Conservation (phyloP, 441 rosid genomes). For the Erysimum pusillum region DNA sequence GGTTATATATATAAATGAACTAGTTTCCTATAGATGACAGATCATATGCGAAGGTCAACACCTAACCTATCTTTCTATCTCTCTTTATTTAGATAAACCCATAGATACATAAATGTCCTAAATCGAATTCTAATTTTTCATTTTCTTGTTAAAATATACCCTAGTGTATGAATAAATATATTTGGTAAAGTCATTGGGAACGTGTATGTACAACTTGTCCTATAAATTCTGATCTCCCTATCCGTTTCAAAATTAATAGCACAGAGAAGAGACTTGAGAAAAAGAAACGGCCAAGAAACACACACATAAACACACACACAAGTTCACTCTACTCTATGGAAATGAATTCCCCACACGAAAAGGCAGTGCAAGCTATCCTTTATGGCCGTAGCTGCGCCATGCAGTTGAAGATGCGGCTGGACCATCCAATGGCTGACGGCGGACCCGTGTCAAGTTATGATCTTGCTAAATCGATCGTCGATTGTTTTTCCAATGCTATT, state of each 20-base stretch:
- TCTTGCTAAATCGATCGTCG: slow-evolving; percentile 36
- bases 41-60: slow-evolving; percentile 39
- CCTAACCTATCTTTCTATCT: slow-evolving; percentile 18
- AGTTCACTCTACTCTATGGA: slow-evolving; percentile 20
- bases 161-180: slow-evolving; percentile 15
- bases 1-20: background rate
- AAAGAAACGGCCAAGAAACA: background rate
- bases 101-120: slow-evolving; percentile 24
- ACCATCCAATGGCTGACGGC: slow-evolving; percentile 29
- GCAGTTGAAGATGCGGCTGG: slow-evolving; percentile 33
- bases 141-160: background rate
- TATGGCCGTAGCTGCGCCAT: slow-evolving; percentile 43
- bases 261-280: slow-evolving; percentile 16
- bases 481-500: slow-evolving; percentile 38
- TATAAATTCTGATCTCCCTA: slow-evolving; percentile 33
- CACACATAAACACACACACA: background rate
- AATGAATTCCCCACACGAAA: slow-evolving; percentile 22
- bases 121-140: background rate
- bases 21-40: slow-evolving; percentile 17
- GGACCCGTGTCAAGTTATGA: slow-evolving; percentile 34
- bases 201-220: slow-evolving; percentile 11
- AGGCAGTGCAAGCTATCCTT: slow-evolving; percentile 33
- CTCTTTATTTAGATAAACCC: background rate
- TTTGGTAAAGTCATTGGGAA: background rate
- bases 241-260: slow-evolving; percentile 1